Evolutionary conservation across 1,284 basidiomycete species (phyloP).

Genomic region (Amylostereum areolatum): DNA sequence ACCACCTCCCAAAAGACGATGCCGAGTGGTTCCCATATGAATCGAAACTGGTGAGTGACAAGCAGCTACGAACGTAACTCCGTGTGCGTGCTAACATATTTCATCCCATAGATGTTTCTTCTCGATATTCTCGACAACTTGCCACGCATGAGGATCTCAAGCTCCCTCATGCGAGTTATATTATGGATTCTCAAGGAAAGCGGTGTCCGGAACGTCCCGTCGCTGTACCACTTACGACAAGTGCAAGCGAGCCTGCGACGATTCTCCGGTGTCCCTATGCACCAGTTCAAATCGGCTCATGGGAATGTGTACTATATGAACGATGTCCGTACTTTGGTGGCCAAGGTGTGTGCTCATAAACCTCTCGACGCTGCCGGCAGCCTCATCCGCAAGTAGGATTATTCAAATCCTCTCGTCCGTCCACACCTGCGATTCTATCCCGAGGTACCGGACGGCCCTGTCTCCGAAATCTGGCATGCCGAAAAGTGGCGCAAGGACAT

Average conservation of each 20-base stretch:
- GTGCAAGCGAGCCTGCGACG: constrained; percentile 17
- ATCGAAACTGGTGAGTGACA: not conserved
- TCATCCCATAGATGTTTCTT: constrained; percentile 13
- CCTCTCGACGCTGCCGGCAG: too few relatives aligned
- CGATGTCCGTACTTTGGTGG: constrained; percentile 12
- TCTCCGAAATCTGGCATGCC: constrained; percentile 16
- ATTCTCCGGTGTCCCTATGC: constrained; percentile 15
- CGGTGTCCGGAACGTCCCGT: constrained; percentile 22
- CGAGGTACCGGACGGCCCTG: constrained; percentile 12
- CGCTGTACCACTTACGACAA: constrained; percentile 20
- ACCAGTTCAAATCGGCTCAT: constrained; percentile 13
- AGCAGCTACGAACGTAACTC: too few relatives aligned
- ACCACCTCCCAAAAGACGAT: too few relatives aligned
- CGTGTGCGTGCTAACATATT: too few relatives aligned
- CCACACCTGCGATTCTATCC: constrained; percentile 16
- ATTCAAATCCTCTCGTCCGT: constrained; percentile 12
- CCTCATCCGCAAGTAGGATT: too few relatives aligned
- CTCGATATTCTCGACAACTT: constrained; percentile 16
- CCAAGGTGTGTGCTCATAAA: constrained; percentile 8
- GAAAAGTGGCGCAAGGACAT: constrained; percentile 14
- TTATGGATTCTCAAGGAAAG: constrained; percentile 22
- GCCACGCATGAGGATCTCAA: constrained; percentile 17
- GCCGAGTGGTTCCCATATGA: constrained; percentile 1
- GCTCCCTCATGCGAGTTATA: constrained; percentile 20
- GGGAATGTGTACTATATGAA: constrained; percentile 22